Conservation (phyloP, 1,284 basidiomycete genomes). For the Rhodotorula glutinis region DNA sequence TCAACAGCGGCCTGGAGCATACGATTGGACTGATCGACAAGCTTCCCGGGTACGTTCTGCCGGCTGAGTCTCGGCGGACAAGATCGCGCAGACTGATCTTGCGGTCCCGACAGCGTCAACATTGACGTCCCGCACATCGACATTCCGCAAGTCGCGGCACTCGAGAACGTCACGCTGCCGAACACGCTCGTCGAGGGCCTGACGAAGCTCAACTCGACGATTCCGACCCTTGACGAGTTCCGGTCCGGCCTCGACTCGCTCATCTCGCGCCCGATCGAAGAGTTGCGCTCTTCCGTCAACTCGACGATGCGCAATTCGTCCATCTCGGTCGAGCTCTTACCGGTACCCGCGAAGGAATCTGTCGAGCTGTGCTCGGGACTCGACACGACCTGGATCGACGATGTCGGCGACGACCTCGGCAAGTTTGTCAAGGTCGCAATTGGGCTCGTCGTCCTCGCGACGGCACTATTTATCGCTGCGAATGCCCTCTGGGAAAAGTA, state of each 20-base stretch:
- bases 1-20: constrained; percentile 66
- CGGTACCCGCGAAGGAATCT: constrained; percentile 65
- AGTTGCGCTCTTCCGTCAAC: constrained; percentile 80
- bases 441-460: constrained; percentile 61
- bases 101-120: constrained; percentile 50
- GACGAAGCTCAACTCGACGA: constrained; percentile 67
- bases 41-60: constrained; percentile 46
- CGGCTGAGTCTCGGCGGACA: too few species aligned
- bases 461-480: constrained; percentile 48
- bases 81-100: background rate
- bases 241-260: constrained; percentile 67
- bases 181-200: constrained; percentile 71
- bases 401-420: constrained; percentile 70
- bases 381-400: constrained; percentile 77
- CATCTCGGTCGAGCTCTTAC: constrained; percentile 57
- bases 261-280: constrained; percentile 78
- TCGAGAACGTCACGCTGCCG: constrained; percentile 78
- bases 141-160: constrained; percentile 65
- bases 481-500: constrained; percentile 48
- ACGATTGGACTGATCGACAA: constrained; percentile 68
- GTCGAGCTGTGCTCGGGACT: constrained; percentile 58
- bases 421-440: constrained; percentile 73
- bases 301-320: constrained; percentile 59
- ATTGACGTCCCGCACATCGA: constrained; percentile 66
- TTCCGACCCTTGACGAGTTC: constrained; percentile 75